Conservation (phyloP, 179 eudicot genomes). For the Spergularia azorica region DNA sequence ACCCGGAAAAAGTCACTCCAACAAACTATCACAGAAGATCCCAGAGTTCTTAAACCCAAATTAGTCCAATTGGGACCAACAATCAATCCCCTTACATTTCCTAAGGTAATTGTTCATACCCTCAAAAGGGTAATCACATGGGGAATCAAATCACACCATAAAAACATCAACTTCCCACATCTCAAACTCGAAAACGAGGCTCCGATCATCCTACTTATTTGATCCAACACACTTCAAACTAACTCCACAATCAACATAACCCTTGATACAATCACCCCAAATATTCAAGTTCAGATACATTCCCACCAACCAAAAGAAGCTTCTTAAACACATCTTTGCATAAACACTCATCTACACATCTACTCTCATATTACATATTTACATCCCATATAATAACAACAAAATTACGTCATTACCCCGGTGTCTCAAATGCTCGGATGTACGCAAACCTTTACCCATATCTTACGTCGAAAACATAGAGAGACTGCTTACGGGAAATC, state of each 20-base stretch:
- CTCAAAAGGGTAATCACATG: conserved; percentile 21
- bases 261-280: not conserved
- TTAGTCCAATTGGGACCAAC: conserved; percentile 7
- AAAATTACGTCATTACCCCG: too few relatives aligned
- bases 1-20: conserved; percentile 24
- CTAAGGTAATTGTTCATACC: conserved; percentile 4
- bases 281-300: not conserved
- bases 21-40: conserved; percentile 7
- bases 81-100: conserved; percentile 14
- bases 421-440: too few relatives aligned
- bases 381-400: not conserved
- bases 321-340: not conserved
- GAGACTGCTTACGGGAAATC: too few relatives aligned
- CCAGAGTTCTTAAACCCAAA: conserved; percentile 14
- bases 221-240: conserved; percentile 9
- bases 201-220: conserved; percentile 1
- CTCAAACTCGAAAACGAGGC: not conserved
- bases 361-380: not conserved
- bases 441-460: too few relatives aligned
- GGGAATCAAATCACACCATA: not conserved
- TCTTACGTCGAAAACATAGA: too few relatives aligned
- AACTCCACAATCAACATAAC: too few relatives aligned
- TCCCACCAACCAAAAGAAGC: conserved; percentile 3
- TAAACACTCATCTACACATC: not conserved
- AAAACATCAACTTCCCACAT: not conserved